Base-by-base conservation (phyloP, 2,329 filamentous ascomycete genomes). In the Chaetomiaceae sp. region DNA sequence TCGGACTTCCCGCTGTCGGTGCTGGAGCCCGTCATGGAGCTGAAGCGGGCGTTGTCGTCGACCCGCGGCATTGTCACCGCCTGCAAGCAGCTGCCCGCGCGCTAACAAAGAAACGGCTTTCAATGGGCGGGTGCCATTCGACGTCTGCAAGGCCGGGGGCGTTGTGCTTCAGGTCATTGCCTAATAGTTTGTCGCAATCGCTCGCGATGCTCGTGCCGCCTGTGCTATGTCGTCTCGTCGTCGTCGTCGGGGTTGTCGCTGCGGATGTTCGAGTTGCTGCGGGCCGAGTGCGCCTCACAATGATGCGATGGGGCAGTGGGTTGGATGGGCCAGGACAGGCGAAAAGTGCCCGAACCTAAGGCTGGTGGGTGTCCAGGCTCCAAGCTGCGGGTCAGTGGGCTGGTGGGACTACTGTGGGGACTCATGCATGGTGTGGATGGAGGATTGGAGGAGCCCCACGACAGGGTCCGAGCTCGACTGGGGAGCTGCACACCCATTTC, bases 1-100 rank as follows among this genome's bases (percentile, higher is more conserved):
- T 74, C 76, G 51, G 83, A 86, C 58, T 76, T 76, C 66, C 76
- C 79, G 69, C 81, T 86, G 59, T 80, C 76, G 60, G 76, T 78
- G 68, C 77, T 79, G 55, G 77, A 76, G 73, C 78, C 81, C 68
- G 79, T 79, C 55, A 75, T 69, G 54, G 81, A 82, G 70, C 76
- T 81, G 74, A 83, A 77, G 68, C 81, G 82, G 67, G 73, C 72
- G 59, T 68, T 67, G 60, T 71, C 69, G 63, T 85, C 81, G 70
- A 82, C 78, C 67, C 75, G 78, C 68, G 81, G 78, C 83, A 87
- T 86, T 67, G 68, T 79, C 67, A 66, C 67, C 64, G 30, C 38
- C 42, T 38, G 59, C 42, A 43, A 42, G 50, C 49, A 48, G 44
- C 42, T 39, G 50, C 52, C 47, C 47, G 49, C 47, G 44, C 38